Base-by-base conservation (phyloP, 1,139 yeast genomes). In the Schwanniomyces etchellsii region DNA sequence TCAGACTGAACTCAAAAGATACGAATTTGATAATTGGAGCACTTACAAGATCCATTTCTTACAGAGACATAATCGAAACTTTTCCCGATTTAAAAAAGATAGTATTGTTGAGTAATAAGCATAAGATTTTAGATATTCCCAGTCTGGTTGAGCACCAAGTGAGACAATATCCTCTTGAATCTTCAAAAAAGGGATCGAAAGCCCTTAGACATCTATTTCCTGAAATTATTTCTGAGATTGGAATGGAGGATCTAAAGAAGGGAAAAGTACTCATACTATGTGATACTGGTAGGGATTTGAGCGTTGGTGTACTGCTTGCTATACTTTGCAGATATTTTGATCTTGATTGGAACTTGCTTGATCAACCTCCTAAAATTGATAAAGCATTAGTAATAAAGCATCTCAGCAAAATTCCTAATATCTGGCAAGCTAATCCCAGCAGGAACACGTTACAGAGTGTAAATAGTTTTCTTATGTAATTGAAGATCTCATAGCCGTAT, bases 391-490 rank as follows among this genome's bases (percentile, higher is more conserved):
- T 86, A 5, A 71, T 77, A 34, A 69, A 67, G 39, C 79, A 81
- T 35, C 54, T 84, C 27, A 72, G 77, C 2, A 52, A 54, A 32
- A 45, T 85, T 4, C 62, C 69, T 15, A 55, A 63, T 4, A 43
- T 56, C 3, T 53, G 66, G 14, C 70, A 67, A 28, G 74, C 74
- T 5, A 83, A 84, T 38, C 95, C 95, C 0, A 78, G 89, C 36
- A 60, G 96, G 32, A 77, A 83, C 16, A 81, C 93, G 0, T 56
- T 85, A 25, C 91, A 82, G 42, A 71, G 81, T 34, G 68, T 79
- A 3, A 78, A 78, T 40, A 53, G 71, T 9, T 68, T 46, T 39
- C 39, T 74, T 28, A 54, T 57, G 55, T 34, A 29, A 26, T 16
- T 25, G n/a, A 18, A 7, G n/a, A n/a, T n/a, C 21, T 7, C 21